Percentiles rank a stretch among this genome's conserved stretches.
phyloP scores from a whole-genome alignment of 208 protist genomes.

The Leishmania guyanensis region DNA sequence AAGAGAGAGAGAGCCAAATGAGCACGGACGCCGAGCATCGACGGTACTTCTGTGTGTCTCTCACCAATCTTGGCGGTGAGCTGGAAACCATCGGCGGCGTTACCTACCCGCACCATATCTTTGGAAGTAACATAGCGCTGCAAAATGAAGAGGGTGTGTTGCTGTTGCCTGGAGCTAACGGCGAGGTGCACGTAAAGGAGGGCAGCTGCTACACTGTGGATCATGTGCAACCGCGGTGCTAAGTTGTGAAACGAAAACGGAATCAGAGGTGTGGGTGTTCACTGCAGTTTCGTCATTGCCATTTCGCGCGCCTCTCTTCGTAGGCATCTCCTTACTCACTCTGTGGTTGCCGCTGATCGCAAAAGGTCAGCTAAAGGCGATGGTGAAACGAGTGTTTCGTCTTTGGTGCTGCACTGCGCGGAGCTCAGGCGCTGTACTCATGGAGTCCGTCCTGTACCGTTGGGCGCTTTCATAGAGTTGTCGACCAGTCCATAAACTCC shows the following conservation, averaged over 20 bases:
- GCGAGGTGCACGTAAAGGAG: constrained; percentile 49
- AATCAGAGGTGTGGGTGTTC: neutral
- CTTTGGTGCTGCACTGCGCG: neutral
- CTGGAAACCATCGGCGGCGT: constrained; percentile 53
- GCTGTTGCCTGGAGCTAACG: constrained; percentile 52
- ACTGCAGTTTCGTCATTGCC: no score
- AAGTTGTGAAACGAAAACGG: neutral
- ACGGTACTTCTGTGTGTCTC: constrained; percentile 13
- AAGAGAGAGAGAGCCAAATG: neutral
- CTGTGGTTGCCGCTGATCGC: neutral
- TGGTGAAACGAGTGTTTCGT: neutral
- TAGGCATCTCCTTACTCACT: neutral
- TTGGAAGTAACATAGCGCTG: constrained; percentile 49
- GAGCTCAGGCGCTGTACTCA: neutral
- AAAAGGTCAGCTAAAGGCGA: no score
- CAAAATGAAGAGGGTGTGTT: constrained; percentile 31
- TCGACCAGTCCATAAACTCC: neutral
- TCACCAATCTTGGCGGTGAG: constrained; percentile 38
- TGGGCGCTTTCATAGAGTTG: neutral
- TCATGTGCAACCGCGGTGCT: constrained; percentile 16
- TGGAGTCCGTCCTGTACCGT: neutral
- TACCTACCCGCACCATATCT: constrained; percentile 70
- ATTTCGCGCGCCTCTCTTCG: neutral
- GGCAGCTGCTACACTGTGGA: constrained; percentile 35
- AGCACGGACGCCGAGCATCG: neutral